Base-by-base conservation (phyloP, 768 basidiomycete species). In the Suillus fuscotomentosus region DNA sequence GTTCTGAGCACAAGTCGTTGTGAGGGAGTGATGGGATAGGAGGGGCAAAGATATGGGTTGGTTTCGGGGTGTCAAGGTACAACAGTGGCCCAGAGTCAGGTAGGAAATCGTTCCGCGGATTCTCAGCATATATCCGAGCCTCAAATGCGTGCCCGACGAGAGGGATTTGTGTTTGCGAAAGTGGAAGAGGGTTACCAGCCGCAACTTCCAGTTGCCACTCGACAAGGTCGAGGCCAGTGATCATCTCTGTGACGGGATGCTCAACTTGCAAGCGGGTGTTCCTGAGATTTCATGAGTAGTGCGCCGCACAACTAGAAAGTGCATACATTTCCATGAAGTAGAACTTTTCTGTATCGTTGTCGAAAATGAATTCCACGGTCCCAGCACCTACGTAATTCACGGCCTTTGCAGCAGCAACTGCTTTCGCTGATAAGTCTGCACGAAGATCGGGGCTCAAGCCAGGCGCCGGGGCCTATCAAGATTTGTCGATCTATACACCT, bases 301-400 rank as follows among this genome's bases (percentile, higher is more conserved):
- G 54, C 48, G 7, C 31, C 20, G 38, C 54, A 36, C 0, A 22
- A 60, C 42, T 2, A 41, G 13, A 14, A 13, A 54, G 27, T 31
- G 71, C 89, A 60, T 68, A 89, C 93, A 97, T 97, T 77, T 97
- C 95, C 95, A 96, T 96, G 73, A 97, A 97, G 71, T 89, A 97
- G 75, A 97, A 97, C 65, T 86, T 82, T 63, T 85, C 77, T 9
- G 91, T 92, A 73, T 95, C 90, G 66, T 94, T 95, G 74, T 98
- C 95, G 68, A 97, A 94, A 67, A 98, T 97, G 70, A 98, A 97
- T 73, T 98, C 95, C n/a, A 96, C 92, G 0, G 94, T 95, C 5
- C 94, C 94, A 11, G 94, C 94, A 39, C 94, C 94, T 39, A 93
- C 88, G 71, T 98, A 98, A 65, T 89, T 83, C 55, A 98, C 95